Evolutionary conservation across 1,139 yeast species (phyloP), one percentile per base, ranked within the genome.

Genomic region (Insectozyma bohioensis): DNA sequence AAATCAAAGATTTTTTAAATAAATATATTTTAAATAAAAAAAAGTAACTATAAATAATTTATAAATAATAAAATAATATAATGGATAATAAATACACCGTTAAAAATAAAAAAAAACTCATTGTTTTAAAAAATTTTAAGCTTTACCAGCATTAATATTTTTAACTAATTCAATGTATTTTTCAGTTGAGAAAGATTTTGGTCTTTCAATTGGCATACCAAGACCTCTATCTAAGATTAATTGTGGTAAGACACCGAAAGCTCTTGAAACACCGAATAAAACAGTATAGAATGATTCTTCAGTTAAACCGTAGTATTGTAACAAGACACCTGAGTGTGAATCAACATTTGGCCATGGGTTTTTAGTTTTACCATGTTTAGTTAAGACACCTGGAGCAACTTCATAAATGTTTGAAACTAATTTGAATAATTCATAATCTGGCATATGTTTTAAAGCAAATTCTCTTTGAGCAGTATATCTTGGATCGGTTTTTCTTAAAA

Each of bases 291-390:
- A 92, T 37, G 94, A 81, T 55, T 88, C 85, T 74, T 92, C 95
- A 43, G 85, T 85, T 67, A 92, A 78, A 49, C 97, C 97, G 74
- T 90, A 92, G 80, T 92, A 88, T 71, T 90, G 95, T 72, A 92
- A 81, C 54, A 92, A 72, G 49, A 90, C 95, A 72, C 97, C 97
- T 35, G 97, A 88, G 71, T 87, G 95, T 40, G 97, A 86, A 70
- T 90, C 97, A 53, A 90, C 97, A 67, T 90, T 90, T 67, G 97
- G 97, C 92, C 92, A 88, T 34, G 97, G 97, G 80, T 88, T 90
- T 80, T 87, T 86, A 60, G 97, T 88, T 80, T 90, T 90, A 67
- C 97, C 97, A 68, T 90, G 97, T 74, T 87, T 78, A 59, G 94
- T 84, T 62, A 90, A 78, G 43, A 90, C 97, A 54, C 78, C 84